Evolutionary conservation across 2,329 filamentous ascomycete genomes (phyloP), one percentile per base, ranked within the genome.

Genomic region (Lasiodiplodia hormozganensis): DNA sequence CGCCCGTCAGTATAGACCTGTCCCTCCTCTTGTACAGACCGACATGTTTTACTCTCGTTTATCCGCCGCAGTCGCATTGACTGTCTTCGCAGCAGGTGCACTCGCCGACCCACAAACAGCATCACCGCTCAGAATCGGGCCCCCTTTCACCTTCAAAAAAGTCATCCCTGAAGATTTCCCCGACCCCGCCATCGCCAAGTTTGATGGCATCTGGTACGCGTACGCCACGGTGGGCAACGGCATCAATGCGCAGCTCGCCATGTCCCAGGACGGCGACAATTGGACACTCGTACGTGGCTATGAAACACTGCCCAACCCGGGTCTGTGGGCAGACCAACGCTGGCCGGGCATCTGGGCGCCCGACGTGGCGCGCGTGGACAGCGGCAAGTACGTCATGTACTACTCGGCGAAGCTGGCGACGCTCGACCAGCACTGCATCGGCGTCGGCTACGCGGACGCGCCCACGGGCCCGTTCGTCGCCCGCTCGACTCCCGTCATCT

Each of bases 311-410:
- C 76, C 71, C 43, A 67, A 64, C 16, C 70, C 77, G 11, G 73
- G 74, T 2, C 57, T 71, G 10, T 79, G 76, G 76, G 70, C 70
- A 21, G 57, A 71, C 31, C 18, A 65, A 49, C 65, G 65, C 16
- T 34, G 14, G 23, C 68, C 71, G 12, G 71, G 73, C 4, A 70
- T 79, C 10, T 81, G 78, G 79, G 78, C 78, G 2, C 79, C 78
- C 0, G 76, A 78, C 49, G 74, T 79, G 47, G 73, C 69, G 16
- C 7, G 14, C 10, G 21, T 70, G 47, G 70, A 70, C 43, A 77
- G 82, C 68, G 86, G 85, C n/a, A 81, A 78, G 34, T 90, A 87
- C 74, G 83, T 89, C 52, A 83, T 90, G 80, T 89, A 89, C 79
- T 90, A 87, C 76, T 83, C 85, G 3, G 87, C 84, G n/a, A 78